Conservation (phyloP, 768 basidiomycete genomes). For the Suillus placidus region DNA sequence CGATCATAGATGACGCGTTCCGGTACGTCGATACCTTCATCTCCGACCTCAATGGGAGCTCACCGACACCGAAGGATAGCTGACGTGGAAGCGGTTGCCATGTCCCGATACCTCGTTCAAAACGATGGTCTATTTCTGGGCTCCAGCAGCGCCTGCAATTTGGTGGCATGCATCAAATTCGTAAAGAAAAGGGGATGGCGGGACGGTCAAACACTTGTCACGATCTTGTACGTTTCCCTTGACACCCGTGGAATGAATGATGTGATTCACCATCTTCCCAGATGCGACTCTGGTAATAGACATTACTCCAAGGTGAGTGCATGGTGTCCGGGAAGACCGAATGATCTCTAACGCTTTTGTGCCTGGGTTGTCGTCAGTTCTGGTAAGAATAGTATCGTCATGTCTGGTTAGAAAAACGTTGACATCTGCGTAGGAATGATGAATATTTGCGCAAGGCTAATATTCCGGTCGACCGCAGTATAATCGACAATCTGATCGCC, state of each 20-base stretch:
- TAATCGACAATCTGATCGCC: conserved; percentile 44
- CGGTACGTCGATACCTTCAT: conserved; percentile 47
- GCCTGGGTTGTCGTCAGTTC: conserved; percentile 37
- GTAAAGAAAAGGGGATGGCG: conserved; percentile 70
- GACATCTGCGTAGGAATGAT: conserved; percentile 46
- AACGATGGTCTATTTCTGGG: conserved; percentile 94
- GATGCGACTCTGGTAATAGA: conserved; percentile 88
- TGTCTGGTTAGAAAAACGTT: conserved; percentile 1
- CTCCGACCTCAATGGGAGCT: background rate
- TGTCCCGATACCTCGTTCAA: conserved; percentile 91
- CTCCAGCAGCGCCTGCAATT: conserved; percentile 94
- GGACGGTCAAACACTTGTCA: conserved; percentile 75
- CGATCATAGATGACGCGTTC: conserved; percentile 88
- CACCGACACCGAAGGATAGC: conserved; percentile 59
- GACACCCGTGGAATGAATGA: background rate
- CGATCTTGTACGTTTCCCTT: conserved; percentile 66
- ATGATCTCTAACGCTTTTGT: background rate
- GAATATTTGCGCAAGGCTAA: conserved; percentile 46
- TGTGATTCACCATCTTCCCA: conserved; percentile 25
- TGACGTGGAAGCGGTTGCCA: conserved; percentile 92
- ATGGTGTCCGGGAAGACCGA: conserved; percentile 1
- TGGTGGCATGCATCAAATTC: conserved; percentile 88
- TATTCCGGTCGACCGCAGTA: conserved; percentile 43
- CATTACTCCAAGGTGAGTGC: conserved; percentile 82
- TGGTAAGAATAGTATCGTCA: conserved; percentile 40